phyloP scores from a whole-genome alignment of 805 yeast species.

The Candida boidinii region DNA sequence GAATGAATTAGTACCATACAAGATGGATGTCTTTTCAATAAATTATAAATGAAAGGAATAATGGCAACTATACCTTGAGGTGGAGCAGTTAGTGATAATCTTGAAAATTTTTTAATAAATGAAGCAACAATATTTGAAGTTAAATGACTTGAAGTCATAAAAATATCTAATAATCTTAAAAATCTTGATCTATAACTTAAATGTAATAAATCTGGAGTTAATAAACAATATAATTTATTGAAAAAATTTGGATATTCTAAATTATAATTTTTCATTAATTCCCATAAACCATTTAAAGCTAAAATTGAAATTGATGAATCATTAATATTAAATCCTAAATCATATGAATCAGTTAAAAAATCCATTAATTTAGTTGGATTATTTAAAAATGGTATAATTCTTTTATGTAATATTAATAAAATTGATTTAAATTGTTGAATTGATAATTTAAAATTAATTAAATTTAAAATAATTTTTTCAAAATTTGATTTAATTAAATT shows the following conservation, averaged over 20 bases:
- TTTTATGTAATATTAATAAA: conserved; percentile 66
- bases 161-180: conserved; percentile 77
- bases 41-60: conserved; percentile 86
- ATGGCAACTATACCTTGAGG: conserved; percentile 84
- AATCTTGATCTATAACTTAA: conserved; percentile 80
- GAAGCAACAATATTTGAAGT: conserved; percentile 82
- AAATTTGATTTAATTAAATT: conserved; percentile 50
- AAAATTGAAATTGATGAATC: conserved; percentile 39
- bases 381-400: conserved; percentile 72
- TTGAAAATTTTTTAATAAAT: conserved; percentile 73
- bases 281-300: conserved; percentile 82
- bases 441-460: conserved; percentile 37
- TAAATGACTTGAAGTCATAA: conserved; percentile 79
- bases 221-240: conserved; percentile 68
- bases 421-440: conserved; percentile 58
- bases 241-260: conserved; percentile 90
- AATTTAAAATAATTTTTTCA: conserved; percentile 59
- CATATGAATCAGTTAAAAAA: conserved; percentile 81
- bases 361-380: conserved; percentile 87
- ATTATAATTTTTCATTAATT: conserved; percentile 70
- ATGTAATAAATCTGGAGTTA: conserved; percentile 69
- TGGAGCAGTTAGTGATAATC: conserved; percentile 67
- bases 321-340: conserved; percentile 27
- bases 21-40: conserved; percentile 84
- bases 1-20: conserved; percentile 85